Percentiles rank a stretch among this genome's conserved stretches.
Evolutionary conservation across 1,139 yeast species (phyloP).

Genomic region (Yamadazyma taylorii): DNA sequence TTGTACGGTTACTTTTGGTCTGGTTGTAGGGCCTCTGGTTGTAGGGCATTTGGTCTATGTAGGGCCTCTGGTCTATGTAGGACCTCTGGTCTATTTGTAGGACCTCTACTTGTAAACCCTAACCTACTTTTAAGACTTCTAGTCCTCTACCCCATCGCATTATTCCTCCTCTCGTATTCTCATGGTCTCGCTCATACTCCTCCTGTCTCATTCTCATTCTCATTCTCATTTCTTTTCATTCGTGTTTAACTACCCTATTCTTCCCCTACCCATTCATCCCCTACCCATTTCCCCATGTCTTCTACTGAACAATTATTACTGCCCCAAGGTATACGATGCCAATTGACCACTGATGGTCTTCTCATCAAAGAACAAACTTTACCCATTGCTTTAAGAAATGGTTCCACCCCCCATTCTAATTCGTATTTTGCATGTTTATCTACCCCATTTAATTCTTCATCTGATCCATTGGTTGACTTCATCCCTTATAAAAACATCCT

Average conservation of each 20-base stretch:
- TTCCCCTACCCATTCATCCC: not conserved
- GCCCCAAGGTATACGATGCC: constrained; percentile 3
- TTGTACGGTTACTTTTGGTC: too few species aligned
- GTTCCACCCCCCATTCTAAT: not conserved
- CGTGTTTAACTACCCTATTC: not conserved
- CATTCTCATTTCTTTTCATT: too few species aligned
- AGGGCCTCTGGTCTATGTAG: too few species aligned
- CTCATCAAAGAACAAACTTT: constrained; percentile 7
- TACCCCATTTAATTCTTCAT: not conserved
- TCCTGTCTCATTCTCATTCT: too few species aligned
- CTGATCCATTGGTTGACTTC: not conserved
- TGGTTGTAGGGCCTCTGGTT: too few species aligned
- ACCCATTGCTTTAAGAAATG: not conserved
- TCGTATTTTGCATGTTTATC: constrained; percentile 4
- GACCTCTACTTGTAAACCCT: too few species aligned
- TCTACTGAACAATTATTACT: constrained; percentile 10
- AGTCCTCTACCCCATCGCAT: too few species aligned
- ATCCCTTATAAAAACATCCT: constrained; percentile 23
- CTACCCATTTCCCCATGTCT: constrained; percentile 2
- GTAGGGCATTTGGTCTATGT: too few species aligned
- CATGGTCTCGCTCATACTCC: too few species aligned
- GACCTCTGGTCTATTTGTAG: too few species aligned
- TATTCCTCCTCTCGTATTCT: too few species aligned
- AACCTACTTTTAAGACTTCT: too few species aligned
- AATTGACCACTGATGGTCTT: constrained; percentile 7